These are phyloP conservation scores for Prosopis cineraria DNA, from an alignment of 306 rosid genomes.

Conservation along the genomic window DNA sequence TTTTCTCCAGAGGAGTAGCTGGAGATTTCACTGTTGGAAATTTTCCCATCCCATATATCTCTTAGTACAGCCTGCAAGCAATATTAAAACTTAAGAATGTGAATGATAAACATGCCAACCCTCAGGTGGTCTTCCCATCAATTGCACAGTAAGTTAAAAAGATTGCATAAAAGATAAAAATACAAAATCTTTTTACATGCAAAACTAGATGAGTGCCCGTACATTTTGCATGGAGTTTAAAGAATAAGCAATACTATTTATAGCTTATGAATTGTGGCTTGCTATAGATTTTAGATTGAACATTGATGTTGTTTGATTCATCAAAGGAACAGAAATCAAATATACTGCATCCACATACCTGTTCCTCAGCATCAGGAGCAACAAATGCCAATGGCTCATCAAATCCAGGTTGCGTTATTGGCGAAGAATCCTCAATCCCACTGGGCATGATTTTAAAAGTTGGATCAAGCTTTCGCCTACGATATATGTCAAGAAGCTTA, in stretches of 20 bases:
- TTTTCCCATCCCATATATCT: conserved; percentile 64
- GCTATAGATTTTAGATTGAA: neutral
- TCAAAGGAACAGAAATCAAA: neutral
- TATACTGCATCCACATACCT: conserved; percentile 51
- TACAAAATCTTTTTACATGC: neutral
- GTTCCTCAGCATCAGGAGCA: conserved; percentile 69
- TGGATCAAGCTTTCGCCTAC: conserved; percentile 50
- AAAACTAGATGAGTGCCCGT: neutral
- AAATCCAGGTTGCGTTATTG: conserved; percentile 46
- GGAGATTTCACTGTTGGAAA: conserved; percentile 54
- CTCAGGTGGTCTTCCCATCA: neutral
- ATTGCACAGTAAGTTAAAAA: conserved; percentile 12
- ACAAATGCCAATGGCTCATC: conserved; percentile 64
- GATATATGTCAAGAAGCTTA: conserved; percentile 74
- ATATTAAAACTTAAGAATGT: conserved; percentile 18
- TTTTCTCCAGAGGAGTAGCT: conserved; percentile 40
- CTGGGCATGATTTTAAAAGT: conserved; percentile 45
- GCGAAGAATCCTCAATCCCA: conserved; percentile 52
- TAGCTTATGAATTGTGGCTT: neutral
- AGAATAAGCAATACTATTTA: neutral
- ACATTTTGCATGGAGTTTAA: neutral
- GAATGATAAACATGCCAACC: conserved; percentile 1
- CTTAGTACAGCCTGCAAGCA: conserved; percentile 54
- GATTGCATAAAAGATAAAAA: neutral
- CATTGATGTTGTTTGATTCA: neutral